These are phyloP conservation scores for Cyberlindnera maritima DNA, from an alignment of 805 yeast species.

Conservation along the genomic window DNA sequence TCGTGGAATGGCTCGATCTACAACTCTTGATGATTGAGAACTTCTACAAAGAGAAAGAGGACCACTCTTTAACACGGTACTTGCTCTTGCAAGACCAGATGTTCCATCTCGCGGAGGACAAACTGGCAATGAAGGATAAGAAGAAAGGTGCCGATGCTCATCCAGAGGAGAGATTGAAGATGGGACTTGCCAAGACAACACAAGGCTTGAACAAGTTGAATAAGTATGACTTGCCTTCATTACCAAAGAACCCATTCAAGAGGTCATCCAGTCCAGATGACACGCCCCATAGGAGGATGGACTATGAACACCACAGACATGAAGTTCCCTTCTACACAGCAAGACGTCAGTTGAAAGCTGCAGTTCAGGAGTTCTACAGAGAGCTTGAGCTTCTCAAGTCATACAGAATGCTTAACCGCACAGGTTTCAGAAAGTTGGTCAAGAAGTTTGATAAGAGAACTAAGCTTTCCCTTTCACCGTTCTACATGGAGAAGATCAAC, in stretches of 20 bases:
- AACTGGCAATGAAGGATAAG: conserved; percentile 24
- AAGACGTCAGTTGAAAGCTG: conserved; percentile 62
- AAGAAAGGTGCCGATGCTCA: not conserved
- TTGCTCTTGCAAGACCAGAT: conserved; percentile 67
- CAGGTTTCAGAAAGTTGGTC: conserved; percentile 84
- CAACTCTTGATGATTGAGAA: conserved; percentile 58
- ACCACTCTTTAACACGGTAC: conserved; percentile 56
- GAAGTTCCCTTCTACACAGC: conserved; percentile 63
- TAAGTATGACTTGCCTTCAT: conserved; percentile 40
- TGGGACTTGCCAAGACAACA: conserved; percentile 19
- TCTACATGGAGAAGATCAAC: conserved; percentile 59
- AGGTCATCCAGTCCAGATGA: not conserved
- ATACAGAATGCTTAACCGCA: conserved; percentile 73
- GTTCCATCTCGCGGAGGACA: conserved; percentile 57
- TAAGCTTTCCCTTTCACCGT: conserved; percentile 38
- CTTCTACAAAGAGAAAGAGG: conserved; percentile 62
- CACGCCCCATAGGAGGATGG: conserved; percentile 33
- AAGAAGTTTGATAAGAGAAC: conserved; percentile 87
- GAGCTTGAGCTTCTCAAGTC: conserved; percentile 67
- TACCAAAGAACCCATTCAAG: conserved; percentile 33
- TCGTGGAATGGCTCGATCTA: conserved; percentile 63
- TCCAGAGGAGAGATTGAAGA: conserved; percentile 18
- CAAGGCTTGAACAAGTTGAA: conserved; percentile 23
- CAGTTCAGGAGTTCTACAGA: conserved; percentile 70
- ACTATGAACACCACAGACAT: conserved; percentile 41